Conservation (phyloP, 164 flowering plant species). For the Kalanchoe fedtschenkoi region DNA sequence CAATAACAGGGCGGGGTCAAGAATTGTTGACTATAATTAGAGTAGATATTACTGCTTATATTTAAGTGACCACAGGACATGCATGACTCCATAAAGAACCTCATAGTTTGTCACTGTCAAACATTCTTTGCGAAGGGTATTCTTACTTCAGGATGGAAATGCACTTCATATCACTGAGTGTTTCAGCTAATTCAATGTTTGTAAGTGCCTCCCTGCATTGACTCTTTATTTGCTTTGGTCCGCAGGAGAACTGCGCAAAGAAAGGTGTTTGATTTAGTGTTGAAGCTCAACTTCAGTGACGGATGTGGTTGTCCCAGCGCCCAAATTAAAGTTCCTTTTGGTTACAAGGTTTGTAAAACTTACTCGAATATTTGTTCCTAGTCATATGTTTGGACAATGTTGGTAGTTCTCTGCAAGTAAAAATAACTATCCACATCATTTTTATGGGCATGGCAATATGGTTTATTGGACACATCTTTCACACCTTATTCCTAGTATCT, state of each 20-base stretch:
- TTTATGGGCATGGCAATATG: neutral
- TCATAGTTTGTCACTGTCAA: neutral
- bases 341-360: constrained; percentile 43
- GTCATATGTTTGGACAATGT: too few relatives aligned
- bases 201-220: neutral
- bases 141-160: neutral
- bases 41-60: too few relatives aligned
- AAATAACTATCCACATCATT: neutral
- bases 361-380: neutral
- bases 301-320: constrained; percentile 57
- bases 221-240: neutral
- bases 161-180: neutral
- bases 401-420: neutral
- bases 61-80: neutral
- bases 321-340: constrained; percentile 48
- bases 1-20: too few relatives aligned
- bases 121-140: neutral
- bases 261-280: constrained; percentile 43
- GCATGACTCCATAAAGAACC: neutral
- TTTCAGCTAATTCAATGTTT: neutral
- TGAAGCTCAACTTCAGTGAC: constrained; percentile 67
- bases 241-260: constrained; percentile 52
- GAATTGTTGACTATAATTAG: too few relatives aligned
- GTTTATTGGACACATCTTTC: too few relatives aligned
- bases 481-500: too few relatives aligned